Percentiles rank a stretch among this genome's conserved stretches.
These are phyloP conservation scores for Gryganskiella cystojenkinii DNA, from an alignment of 192 early-diverging fungal genomes.

Conservation along the genomic window DNA sequence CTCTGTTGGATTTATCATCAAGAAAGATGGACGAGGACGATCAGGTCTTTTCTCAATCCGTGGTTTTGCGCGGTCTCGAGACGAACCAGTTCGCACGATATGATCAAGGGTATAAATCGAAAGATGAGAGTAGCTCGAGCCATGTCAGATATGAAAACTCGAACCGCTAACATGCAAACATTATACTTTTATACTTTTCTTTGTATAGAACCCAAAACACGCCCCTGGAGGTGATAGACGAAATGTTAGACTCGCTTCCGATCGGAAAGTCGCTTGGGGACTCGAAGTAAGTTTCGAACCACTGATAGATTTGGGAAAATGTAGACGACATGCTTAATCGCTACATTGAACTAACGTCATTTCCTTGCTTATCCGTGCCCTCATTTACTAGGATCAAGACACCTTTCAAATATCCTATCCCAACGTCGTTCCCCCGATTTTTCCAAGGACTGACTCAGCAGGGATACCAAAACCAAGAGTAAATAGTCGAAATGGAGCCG, in stretches of 20 bases:
- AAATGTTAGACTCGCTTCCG: conserved; percentile 30
- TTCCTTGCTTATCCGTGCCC: not conserved
- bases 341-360: not conserved
- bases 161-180: not conserved
- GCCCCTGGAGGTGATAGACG: conserved; percentile 32
- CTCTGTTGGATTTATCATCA: conserved; percentile 29
- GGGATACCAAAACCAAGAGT: conserved; percentile 31
- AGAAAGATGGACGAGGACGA: conserved; percentile 20
- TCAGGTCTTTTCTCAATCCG: conserved; percentile 40
- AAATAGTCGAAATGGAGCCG: not conserved
- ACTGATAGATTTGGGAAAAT: not conserved
- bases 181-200: not conserved
- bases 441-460: conserved; percentile 45
- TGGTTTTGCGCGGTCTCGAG: conserved; percentile 40
- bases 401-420: conserved; percentile 43
- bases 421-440: conserved; percentile 53
- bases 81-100: conserved; percentile 32
- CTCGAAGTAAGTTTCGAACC: conserved; percentile 8
- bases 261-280: conserved; percentile 46
- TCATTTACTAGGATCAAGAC: conserved; percentile 16
- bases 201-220: conserved; percentile 23
- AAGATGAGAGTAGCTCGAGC: too few relatives aligned
- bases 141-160: not conserved
- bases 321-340: not conserved
- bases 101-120: conserved; percentile 24